Base-by-base conservation (phyloP, 129 eudicot species). In the Helianthus tuberosus region DNA sequence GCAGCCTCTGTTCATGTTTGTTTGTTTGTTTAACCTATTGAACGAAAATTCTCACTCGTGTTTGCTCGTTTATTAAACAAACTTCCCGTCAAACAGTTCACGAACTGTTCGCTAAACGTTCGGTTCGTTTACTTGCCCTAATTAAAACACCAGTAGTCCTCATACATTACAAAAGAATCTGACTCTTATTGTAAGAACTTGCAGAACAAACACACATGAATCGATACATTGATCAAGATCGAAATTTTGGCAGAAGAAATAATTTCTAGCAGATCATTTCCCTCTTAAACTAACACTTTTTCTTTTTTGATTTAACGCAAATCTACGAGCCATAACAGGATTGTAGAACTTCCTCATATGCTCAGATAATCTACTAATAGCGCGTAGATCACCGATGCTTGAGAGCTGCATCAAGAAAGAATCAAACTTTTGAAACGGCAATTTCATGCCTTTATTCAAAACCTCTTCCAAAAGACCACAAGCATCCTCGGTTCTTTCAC, bases 261-360 rank as follows among this genome's bases (percentile, higher is more conserved):
- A 60, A 60, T 5, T 46, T 61, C 11, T 13, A 8, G 39, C 25
- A 5, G 3, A 57, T 91, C 70, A 93, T 74, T 80, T 89, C 75
- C 87, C 91, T 82, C 91, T 88, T 48, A 88, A 81, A 75, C 89
- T 79, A 83, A 75, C 58, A 78, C 96, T 90, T 79, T 81, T 90
- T 41, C 96, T 79, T 82, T 90, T 88, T 79, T 88, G 93, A 65
- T 58, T 83, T 43, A 90, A 66, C 11, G 96, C 86, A 77, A 82
- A 90, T 72, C 91, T 96, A 39, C 97, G 89, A 2, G 96, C 97
- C 98, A 94, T 88, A 32, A 85, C 89, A 77, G 98, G 98, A 77
- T 90, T 90, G 81, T 90, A 90, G 75, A 88, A 90, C 73, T 69
- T 90, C 71, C 96, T 88, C 98, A 94, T 94, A 43, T 94, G 97